phyloP scores from a whole-genome alignment of 2,329 filamentous ascomycete species.

The Aspergillaceae sp. region DNA sequence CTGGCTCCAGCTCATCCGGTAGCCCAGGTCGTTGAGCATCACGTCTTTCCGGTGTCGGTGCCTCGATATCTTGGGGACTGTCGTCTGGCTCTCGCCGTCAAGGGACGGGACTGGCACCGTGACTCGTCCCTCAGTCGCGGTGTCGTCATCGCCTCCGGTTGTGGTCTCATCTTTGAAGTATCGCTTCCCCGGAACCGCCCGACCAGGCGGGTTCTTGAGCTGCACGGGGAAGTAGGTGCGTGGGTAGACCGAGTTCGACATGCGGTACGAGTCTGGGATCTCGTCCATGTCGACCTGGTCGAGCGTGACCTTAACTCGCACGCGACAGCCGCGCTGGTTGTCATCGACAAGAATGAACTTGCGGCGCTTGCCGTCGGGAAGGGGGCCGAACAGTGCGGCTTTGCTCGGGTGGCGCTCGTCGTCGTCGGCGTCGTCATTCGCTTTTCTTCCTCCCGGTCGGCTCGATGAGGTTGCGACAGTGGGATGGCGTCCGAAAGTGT shows the following conservation, averaged over 20 bases:
- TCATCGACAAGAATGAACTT: constrained; percentile 97
- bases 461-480: constrained; percentile 22
- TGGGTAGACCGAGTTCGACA: constrained; percentile 80
- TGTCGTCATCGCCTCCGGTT: constrained; percentile 20
- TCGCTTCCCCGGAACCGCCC: constrained; percentile 57
- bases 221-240: constrained; percentile 87
- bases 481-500: constrained; percentile 25
- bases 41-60: constrained; percentile 69
- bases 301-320: constrained; percentile 86
- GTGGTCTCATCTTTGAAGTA: constrained; percentile 59
- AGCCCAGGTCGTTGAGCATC: constrained; percentile 85
- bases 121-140: constrained; percentile 30
- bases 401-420: constrained; percentile 34
- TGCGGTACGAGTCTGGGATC: constrained; percentile 91
- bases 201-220: constrained; percentile 78
- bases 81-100: constrained; percentile 67
- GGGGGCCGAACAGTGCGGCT: constrained; percentile 71
- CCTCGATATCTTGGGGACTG: constrained; percentile 65
- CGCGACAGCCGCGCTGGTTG: constrained; percentile 66
- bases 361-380: constrained; percentile 82
- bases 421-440: constrained; percentile 11
- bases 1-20: constrained; percentile 94
- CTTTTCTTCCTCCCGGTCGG: constrained; percentile 10
- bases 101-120: constrained; percentile 53
- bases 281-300: constrained; percentile 90